A percentile compares a stretch with the other conserved stretches of the same genome.
Evolutionary conservation across 2,329 filamentous ascomycete species (phyloP).

Genomic region (Metarhizium rileyi): DNA sequence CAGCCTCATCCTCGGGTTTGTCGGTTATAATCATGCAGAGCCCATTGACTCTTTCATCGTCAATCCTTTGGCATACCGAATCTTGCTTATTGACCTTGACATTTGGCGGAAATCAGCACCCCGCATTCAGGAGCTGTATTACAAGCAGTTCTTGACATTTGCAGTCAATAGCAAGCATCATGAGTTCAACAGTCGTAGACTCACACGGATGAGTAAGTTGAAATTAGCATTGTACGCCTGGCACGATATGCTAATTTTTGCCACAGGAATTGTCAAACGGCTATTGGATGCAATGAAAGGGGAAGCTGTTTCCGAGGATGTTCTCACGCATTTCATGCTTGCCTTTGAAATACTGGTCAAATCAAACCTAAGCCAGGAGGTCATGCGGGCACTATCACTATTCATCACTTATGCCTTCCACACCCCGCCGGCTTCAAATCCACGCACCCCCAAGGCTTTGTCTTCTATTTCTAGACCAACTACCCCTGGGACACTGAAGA

Average conservation of each 20-base stretch:
- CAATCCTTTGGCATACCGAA: slow-evolving; percentile 88
- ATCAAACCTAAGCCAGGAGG: slow-evolving; percentile 72
- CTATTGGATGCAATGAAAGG: slow-evolving; percentile 84
- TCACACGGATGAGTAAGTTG: slow-evolving; percentile 78
- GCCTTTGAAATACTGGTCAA: slow-evolving; percentile 73
- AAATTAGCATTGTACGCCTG: not conserved
- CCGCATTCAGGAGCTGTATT: slow-evolving; percentile 79
- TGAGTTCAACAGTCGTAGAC: slow-evolving; percentile 79
- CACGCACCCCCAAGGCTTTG: slow-evolving; percentile 41
- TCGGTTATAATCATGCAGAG: slow-evolving; percentile 74
- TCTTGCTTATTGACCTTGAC: slow-evolving; percentile 85
- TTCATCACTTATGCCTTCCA: slow-evolving; percentile 93
- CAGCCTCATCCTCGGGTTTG: slow-evolving; percentile 69
- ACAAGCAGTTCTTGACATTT: slow-evolving; percentile 83
- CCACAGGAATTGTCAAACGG: slow-evolving; percentile 73
- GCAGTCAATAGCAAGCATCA: slow-evolving; percentile 84
- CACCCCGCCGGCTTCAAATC: slow-evolving; percentile 34
- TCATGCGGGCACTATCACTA: slow-evolving; percentile 75
- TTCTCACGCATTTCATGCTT: slow-evolving; percentile 65
- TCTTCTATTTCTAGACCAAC: slow-evolving; percentile 29
- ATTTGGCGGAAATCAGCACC: slow-evolving; percentile 77
- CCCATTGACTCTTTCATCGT: slow-evolving; percentile 87
- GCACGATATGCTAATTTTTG: slow-evolving; percentile 10
- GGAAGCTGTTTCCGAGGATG: slow-evolving; percentile 63
- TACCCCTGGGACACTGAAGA: slow-evolving; percentile 29